Percentiles rank a stretch among this genome's conserved stretches.
Conservation (phyloP, 2,329 filamentous ascomycete species). For the Xylariaceae sp. region DNA sequence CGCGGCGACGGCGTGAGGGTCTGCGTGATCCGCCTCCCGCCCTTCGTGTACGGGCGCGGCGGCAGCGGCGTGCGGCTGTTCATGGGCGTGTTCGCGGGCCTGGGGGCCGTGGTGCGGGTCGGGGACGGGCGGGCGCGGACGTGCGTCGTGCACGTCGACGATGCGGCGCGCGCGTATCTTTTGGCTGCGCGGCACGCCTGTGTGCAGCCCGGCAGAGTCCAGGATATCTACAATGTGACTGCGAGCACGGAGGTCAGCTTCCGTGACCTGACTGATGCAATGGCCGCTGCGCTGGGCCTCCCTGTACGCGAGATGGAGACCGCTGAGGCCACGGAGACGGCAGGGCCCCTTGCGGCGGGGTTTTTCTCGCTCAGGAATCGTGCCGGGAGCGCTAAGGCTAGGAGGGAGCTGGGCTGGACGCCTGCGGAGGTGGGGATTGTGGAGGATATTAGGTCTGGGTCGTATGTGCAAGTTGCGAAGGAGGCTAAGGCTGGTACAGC, state of each 20-base stretch:
- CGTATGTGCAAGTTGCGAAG: slow-evolving; percentile 23
- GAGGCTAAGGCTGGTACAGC: not conserved
- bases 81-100: slow-evolving; percentile 38
- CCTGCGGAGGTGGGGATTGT: slow-evolving; percentile 17
- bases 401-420: slow-evolving; percentile 21
- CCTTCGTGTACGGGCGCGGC: slow-evolving; percentile 52
- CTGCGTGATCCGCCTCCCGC: slow-evolving; percentile 46
- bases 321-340: slow-evolving; percentile 24
- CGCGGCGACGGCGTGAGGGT: slow-evolving; percentile 43
- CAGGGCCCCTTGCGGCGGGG: slow-evolving; percentile 6
- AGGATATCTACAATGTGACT: slow-evolving; percentile 45
- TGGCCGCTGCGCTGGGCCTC: slow-evolving; percentile 14
- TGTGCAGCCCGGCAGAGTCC: slow-evolving; percentile 31
- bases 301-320: slow-evolving; percentile 27
- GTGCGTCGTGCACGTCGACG: slow-evolving; percentile 45
- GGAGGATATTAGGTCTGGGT: slow-evolving; percentile 24
- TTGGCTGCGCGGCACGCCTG: slow-evolving; percentile 42
- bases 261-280: slow-evolving; percentile 29
- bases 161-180: slow-evolving; percentile 49
- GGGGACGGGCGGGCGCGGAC: slow-evolving; percentile 1
- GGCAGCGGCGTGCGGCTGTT: slow-evolving; percentile 46
- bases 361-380: slow-evolving; percentile 18
- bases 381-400: slow-evolving; percentile 18
- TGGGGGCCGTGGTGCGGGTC: slow-evolving; percentile 40
- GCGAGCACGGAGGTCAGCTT: slow-evolving; percentile 41